phyloP scores from a whole-genome alignment of 2,329 filamentous ascomycete species.

The Diplocarpon rosae region DNA sequence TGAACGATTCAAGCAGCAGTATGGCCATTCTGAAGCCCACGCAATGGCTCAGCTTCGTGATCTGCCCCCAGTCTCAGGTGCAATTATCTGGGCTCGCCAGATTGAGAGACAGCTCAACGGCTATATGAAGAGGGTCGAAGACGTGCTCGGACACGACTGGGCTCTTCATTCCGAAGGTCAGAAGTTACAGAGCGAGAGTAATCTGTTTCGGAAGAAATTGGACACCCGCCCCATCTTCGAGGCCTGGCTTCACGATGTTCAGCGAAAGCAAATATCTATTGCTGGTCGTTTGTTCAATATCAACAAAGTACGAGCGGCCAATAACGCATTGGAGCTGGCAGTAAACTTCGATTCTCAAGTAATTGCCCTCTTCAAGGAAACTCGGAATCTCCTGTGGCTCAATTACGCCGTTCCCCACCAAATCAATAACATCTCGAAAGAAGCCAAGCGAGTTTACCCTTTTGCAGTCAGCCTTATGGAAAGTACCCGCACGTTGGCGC shows the following conservation, averaged over 20 bases:
- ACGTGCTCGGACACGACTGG: slow-evolving; percentile 92
- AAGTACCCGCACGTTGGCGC: slow-evolving; percentile 85
- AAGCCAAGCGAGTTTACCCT: slow-evolving; percentile 96
- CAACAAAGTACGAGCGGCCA: slow-evolving; percentile 75
- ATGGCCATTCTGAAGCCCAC: slow-evolving; percentile 94
- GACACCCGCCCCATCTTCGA: slow-evolving; percentile 91
- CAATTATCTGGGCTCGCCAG: slow-evolving; percentile 94
- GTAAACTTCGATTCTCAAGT: slow-evolving; percentile 98
- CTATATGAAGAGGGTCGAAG: slow-evolving; percentile 99
- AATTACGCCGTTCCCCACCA: slow-evolving; percentile 90
- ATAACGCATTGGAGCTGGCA: slow-evolving; percentile 74
- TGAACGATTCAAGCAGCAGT: slow-evolving; percentile 97
- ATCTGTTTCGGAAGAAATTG: slow-evolving; percentile 90
- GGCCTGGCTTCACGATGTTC: slow-evolving; percentile 86
- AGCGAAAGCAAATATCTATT: slow-evolving; percentile 80
- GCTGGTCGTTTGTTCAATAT: slow-evolving; percentile 88
- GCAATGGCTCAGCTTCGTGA: slow-evolving; percentile 97
- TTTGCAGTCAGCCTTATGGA: slow-evolving; percentile 98
- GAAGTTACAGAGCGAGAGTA: slow-evolving; percentile 83
- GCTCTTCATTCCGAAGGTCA: slow-evolving; percentile 88
- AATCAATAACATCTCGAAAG: slow-evolving; percentile 91
- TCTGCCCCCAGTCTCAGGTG: slow-evolving; percentile 87
- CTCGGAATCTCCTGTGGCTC: slow-evolving; percentile 89
- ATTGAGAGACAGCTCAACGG: slow-evolving; percentile 92
- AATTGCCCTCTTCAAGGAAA: slow-evolving; percentile 97